Evolutionary conservation across 169 alveolate genomes (phyloP), one percentile per base, ranked within the genome.

Genomic region (Eimeria zaria): DNA sequence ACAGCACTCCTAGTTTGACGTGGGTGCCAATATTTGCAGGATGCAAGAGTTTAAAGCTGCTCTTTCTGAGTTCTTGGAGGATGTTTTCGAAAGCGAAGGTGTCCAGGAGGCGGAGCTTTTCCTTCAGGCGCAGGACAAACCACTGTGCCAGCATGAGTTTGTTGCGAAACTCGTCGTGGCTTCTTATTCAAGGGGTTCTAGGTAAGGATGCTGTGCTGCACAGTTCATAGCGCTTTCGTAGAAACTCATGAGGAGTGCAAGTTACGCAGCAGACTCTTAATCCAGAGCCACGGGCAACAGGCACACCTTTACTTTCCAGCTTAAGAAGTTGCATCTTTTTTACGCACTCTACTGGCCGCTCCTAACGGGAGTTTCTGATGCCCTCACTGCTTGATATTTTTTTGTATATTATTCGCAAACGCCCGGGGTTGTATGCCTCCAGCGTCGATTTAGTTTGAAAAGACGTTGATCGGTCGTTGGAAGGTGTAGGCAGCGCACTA

Each of bases 141-240:
- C 95, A 11, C 95, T 90, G 18, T 78, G 83, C 67, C 95, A 90
- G 78, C 95, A 90, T 71, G 95, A 90, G 30, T 90, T 90, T 44
- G 95, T 90, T 58, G 60, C 67, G 51, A 71, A 69, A 67, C 88
- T 73, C 81, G 95, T 90, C 12, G 95, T 69, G 81, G 74, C 95
- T n/a, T 71, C 95, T n/a, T 74, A 69, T 39, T 48, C 95, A 39
- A 90, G 80, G 64, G 95, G 71, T 33, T 51, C 83, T 85, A 73
- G 73, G 95, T 90, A 74, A 27, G 88, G 46, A 27, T 22, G 62
- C 22, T 46, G 18, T 27, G 44, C 67, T 78, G 22, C 62, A 78
- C 62, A 22, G 24, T 14, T 46, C 24, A 64, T 44, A 22, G 64
- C 88, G 62, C 6, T 36, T 18, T 30, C 51, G 0, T 30, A 71